These are phyloP conservation scores for Pythium diclinum DNA, from an alignment of 352 stramenopile species.

Conservation along the genomic window DNA sequence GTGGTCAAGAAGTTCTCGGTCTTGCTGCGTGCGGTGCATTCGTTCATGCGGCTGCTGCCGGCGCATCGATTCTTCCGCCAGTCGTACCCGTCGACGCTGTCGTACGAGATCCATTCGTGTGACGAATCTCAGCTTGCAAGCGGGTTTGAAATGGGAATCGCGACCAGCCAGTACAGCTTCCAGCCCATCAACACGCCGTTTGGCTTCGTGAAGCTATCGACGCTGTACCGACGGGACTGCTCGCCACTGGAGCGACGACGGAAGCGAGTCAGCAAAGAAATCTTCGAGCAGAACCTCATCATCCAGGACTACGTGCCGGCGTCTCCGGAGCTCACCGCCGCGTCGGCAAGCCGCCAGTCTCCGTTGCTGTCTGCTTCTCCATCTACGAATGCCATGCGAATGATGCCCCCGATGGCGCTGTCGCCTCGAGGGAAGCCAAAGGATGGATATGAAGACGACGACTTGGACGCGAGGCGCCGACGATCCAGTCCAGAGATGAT, in stretches of 20 bases:
- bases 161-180: conserved; percentile 70
- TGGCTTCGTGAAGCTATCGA: conserved; percentile 60
- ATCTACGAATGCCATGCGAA: neutral
- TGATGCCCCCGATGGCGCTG: conserved; percentile 3
- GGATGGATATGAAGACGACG: neutral
- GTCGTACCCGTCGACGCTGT: conserved; percentile 62
- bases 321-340: conserved; percentile 41
- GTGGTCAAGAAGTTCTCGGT: conserved; percentile 79
- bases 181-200: conserved; percentile 76
- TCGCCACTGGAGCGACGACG: conserved; percentile 41
- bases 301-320: conserved; percentile 84
- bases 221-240: conserved; percentile 65
- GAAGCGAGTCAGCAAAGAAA: conserved; percentile 32
- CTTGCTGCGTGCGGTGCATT: conserved; percentile 66
- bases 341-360: conserved; percentile 1
- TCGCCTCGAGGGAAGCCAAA: neutral
- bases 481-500: conserved; percentile 40
- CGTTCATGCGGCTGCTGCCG: conserved; percentile 73
- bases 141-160: conserved; percentile 39
- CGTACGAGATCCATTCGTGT: conserved; percentile 53
- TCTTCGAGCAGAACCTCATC: conserved; percentile 78
- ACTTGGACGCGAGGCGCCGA: conserved; percentile 24
- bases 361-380: conserved; percentile 4
- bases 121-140: conserved; percentile 20
- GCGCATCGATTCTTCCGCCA: conserved; percentile 64